phyloP scores from a whole-genome alignment of 768 basidiomycete species.

The Myochromella boudieri region DNA sequence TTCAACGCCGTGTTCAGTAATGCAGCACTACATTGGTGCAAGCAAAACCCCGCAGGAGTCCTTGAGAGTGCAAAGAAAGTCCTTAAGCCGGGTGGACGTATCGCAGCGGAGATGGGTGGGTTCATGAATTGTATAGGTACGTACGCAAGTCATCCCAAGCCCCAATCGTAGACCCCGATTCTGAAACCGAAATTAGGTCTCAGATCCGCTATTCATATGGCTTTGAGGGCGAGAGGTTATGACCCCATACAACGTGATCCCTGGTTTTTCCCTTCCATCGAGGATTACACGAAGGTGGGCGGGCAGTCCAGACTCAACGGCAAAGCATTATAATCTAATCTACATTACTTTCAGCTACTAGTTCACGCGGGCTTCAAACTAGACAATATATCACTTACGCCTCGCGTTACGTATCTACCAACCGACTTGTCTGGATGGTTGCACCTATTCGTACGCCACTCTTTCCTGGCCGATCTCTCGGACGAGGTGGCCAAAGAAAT shows the following conservation, averaged over 20 bases:
- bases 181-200: slow-evolving; percentile 45
- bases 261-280: slow-evolving; percentile 80
- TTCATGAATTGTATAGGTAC: slow-evolving; percentile 70
- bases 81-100: slow-evolving; percentile 68
- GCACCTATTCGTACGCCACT: slow-evolving; percentile 58
- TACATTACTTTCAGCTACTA: slow-evolving; percentile 43
- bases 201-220: slow-evolving; percentile 54
- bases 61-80: slow-evolving; percentile 56
- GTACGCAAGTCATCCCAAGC: neutral
- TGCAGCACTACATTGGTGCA: slow-evolving; percentile 86
- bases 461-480: slow-evolving; percentile 53
- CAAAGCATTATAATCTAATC: neutral
- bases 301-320: slow-evolving; percentile 1
- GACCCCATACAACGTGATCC: slow-evolving; percentile 67
- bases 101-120: slow-evolving; percentile 79
- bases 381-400: slow-evolving; percentile 51
- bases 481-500: slow-evolving; percentile 58
- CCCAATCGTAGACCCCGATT: neutral
- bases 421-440: slow-evolving; percentile 67
- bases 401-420: slow-evolving; percentile 52
- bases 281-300: slow-evolving; percentile 60
- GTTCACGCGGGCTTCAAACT: slow-evolving; percentile 56
- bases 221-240: slow-evolving; percentile 49
- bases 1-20: slow-evolving; percentile 83
- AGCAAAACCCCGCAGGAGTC: slow-evolving; percentile 65